These are phyloP conservation scores for Galerina sulciceps DNA, from an alignment of 768 basidiomycete species.

Conservation along the genomic window DNA sequence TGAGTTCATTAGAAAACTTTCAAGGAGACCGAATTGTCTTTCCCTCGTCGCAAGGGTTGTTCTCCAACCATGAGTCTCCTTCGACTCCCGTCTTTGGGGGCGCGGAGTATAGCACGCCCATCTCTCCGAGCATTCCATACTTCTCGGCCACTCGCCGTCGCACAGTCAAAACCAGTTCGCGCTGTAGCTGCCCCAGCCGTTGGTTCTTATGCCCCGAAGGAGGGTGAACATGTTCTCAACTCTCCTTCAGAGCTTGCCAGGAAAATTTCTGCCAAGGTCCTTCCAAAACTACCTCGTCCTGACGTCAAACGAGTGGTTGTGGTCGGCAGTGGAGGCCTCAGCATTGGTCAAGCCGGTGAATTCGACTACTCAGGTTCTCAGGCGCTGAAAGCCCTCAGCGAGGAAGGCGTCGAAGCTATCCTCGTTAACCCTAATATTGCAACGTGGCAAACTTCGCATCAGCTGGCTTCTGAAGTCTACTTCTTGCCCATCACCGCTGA, in stretches of 20 bases:
- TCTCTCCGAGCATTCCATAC: conserved; percentile 57
- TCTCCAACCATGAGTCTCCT: conserved; percentile 41
- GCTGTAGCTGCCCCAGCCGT: conserved; percentile 80
- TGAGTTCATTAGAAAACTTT: background rate
- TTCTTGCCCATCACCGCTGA: conserved; percentile 96
- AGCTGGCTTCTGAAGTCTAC: conserved; percentile 96
- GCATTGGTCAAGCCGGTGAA: conserved; percentile 98
- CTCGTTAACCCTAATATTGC: conserved; percentile 99
- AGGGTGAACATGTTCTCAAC: conserved; percentile 80
- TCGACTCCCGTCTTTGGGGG: conserved; percentile 45
- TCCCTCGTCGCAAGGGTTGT: conserved; percentile 10
- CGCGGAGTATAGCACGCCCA: conserved; percentile 35
- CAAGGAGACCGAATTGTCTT: background rate
- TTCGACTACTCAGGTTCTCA: conserved; percentile 99
- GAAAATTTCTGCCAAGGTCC: conserved; percentile 90
- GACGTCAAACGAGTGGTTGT: conserved; percentile 95
- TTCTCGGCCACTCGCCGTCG: conserved; percentile 36
- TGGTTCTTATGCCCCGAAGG: conserved; percentile 66
- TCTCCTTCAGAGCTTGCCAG: conserved; percentile 95
- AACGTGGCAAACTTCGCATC: conserved; percentile 98
- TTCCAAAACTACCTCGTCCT: conserved; percentile 89
- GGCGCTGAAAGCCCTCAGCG: conserved; percentile 95
- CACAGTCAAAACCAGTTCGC: conserved; percentile 49
- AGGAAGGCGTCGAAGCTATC: conserved; percentile 92
- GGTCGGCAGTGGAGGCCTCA: conserved; percentile 94